Base-by-base conservation (phyloP, 768 basidiomycete species). In the Russula brevipes region DNA sequence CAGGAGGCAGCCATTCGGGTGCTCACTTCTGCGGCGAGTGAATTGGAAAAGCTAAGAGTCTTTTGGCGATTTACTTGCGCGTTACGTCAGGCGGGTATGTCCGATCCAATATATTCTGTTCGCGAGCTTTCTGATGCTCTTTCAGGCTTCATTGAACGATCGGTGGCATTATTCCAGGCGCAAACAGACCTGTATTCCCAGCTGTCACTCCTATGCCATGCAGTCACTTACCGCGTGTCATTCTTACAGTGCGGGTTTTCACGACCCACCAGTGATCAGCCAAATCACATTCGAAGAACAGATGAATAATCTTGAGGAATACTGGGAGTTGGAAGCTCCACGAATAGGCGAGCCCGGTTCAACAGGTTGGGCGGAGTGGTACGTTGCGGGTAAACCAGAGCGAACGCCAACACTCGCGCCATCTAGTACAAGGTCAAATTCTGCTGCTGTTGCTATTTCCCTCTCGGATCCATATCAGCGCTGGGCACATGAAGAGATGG, bases 251-350 rank as follows among this genome's bases (percentile, higher is more conserved):
- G 78, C 79, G 56, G 49, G 59, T 5, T 91, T 87, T 65, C 76
- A 81, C 63, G 59, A 77, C 30, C 89, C 89, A 0, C 72, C 76
- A 31, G 69, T 70, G n/a, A 69, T 88, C 1, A 68, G 69, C 44
- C 72, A 71, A 49, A 65, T 76, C 52, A 73, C 86, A 33, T 76
- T 85, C 39, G 74, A 80, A 24, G 70, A 66, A 4, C 81, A 80
- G 56, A 74, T 92, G 3, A 78, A 82, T 59, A 76, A 79, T 16
- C 77, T 94, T 4, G 90, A 91, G 74, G 83, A 85, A 56, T 94
- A 89, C 70, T 94, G 91, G 91, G 91, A 94, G 55, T 83, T 87
- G 4, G 91, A 92, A 73, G 76, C 74, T 10, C 85, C 85, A n/a
- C 85, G 91, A n/a, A 72, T 85, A 9, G 89, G 90, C 35, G 91